Evolutionary conservation across 495 filamentous ascomycete species (phyloP), one percentile per base, ranked within the genome.

Genomic region (Lasiosphaeria miniovina): DNA sequence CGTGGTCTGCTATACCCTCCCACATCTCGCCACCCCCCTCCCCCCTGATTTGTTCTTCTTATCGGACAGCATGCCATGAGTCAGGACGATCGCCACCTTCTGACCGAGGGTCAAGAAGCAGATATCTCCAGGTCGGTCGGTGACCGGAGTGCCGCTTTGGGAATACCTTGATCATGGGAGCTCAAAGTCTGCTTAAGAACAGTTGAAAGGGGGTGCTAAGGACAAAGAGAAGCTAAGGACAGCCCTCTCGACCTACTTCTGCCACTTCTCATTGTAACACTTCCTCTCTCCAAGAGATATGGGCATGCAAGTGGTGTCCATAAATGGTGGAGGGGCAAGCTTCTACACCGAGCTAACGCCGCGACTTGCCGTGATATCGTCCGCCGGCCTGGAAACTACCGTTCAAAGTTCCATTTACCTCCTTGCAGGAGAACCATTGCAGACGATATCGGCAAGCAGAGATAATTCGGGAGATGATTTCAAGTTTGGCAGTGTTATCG

Each of bases 1-100:
- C 54, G 49, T 58, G 54, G 60, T 54, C 49, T 54, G 49, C 34
- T 54, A 62, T 62, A 58, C 60, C 54, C 60, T 54, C 49, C 57
- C 38, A 35, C 49, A 48, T 54, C 60, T 24, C 24, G 24, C 34
- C 34, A 32, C 15, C 24, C 17, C 43, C 36, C 49, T n/a, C n/a
- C n/a, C n/a, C n/a, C n/a, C n/a, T n/a, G 57, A 14, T 17, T 10
- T 17, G 17, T 14, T 4, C 1, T 36, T 45, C 60, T 62, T 62
- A 62, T 62, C 60, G n/a, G 54, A 57, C 32, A 36, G 54, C 60
- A 54, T 17, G 15, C 12, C 35, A 53, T 62, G 49, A 54, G 24
- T 58, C 54, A 31, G 17, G 7, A 31, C 36, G 36, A 53, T 41
- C 46, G 32, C 48, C 38, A 54, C 60, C 55, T 43, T 50, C 52